Evolutionary conservation across 305 asterid genomes (phyloP).

Genomic region (Stenogyne calaminthoides): DNA sequence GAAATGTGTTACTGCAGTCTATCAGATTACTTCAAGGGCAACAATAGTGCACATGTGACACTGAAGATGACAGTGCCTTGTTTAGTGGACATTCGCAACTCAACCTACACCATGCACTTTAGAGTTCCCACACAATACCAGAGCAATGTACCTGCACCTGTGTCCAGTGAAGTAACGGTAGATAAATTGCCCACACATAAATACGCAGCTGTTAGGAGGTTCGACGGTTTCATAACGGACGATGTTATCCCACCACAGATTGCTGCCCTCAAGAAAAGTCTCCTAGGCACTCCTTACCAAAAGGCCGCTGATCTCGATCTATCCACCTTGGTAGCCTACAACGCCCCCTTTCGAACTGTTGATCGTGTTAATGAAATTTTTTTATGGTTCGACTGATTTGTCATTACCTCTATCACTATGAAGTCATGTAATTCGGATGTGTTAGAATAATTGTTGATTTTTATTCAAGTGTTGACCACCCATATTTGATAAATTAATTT

Average conservation of each 20-base stretch:
- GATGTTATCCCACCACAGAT: neutral
- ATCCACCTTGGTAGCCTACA: conserved; percentile 25
- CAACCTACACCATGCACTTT: conserved; percentile 25
- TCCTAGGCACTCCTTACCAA: conserved; percentile 27
- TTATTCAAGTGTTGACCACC: too few species aligned
- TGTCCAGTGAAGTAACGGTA: neutral
- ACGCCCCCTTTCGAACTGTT: conserved; percentile 21
- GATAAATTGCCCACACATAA: conserved; percentile 26
- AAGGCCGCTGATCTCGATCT: neutral
- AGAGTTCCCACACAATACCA: conserved; percentile 29
- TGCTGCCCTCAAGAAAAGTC: conserved; percentile 24
- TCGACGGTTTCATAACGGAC: conserved; percentile 17
- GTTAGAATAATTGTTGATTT: too few species aligned
- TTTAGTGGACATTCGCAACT: conserved; percentile 23
- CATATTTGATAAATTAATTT: too few species aligned
- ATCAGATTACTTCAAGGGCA: conserved; percentile 20
- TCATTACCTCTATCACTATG: too few species aligned
- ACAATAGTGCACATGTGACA: neutral
- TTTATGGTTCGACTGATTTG: conserved; percentile 24
- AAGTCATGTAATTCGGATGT: too few species aligned
- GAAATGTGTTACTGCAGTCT: conserved; percentile 25
- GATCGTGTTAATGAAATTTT: conserved; percentile 33
- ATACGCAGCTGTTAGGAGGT: conserved; percentile 37
- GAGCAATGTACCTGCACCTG: conserved; percentile 1
- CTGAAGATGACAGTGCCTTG: conserved; percentile 37